These are phyloP conservation scores for Talaromyces pinophilus DNA, from an alignment of 2,329 filamentous ascomycete species.

Conservation along the genomic window DNA sequence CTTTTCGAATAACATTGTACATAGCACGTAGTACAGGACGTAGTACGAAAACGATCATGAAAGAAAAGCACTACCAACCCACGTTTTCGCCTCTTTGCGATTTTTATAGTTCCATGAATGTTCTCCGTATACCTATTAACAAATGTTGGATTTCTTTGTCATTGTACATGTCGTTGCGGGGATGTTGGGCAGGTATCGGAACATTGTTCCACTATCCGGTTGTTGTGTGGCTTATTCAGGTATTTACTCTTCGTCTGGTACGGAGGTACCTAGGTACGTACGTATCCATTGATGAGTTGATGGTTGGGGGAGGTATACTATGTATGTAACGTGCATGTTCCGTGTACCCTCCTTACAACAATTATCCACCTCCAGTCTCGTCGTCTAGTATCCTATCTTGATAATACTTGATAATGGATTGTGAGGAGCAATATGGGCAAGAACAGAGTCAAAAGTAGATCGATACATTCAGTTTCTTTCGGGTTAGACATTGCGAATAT, in stretches of 20 bases:
- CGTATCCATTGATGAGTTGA: not conserved
- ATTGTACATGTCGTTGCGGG: no score
- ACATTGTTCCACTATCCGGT: not conserved
- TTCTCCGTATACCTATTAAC: no score
- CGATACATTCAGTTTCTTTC: not conserved
- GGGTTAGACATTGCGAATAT: not conserved
- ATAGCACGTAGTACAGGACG: not conserved
- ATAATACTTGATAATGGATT: no score
- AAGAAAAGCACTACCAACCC: not conserved
- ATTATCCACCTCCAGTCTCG: not conserved
- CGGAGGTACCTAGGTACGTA: not conserved
- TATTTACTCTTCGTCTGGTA: not conserved
- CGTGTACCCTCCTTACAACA: not conserved
- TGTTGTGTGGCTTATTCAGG: not conserved
- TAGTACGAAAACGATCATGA: not conserved
- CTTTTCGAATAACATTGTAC: not conserved
- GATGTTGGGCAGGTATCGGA: not conserved
- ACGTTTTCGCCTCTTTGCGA: not conserved
- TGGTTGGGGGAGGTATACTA: not conserved
- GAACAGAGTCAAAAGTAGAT: not conserved
- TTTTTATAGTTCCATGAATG: no score
- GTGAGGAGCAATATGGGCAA: not conserved
- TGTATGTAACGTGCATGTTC: not conserved
- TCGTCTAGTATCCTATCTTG: no score
- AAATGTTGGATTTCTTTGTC: no score